Evolutionary conservation across 164 flowering plant species (phyloP).

Genomic region (Cinnamomum micranthum): DNA sequence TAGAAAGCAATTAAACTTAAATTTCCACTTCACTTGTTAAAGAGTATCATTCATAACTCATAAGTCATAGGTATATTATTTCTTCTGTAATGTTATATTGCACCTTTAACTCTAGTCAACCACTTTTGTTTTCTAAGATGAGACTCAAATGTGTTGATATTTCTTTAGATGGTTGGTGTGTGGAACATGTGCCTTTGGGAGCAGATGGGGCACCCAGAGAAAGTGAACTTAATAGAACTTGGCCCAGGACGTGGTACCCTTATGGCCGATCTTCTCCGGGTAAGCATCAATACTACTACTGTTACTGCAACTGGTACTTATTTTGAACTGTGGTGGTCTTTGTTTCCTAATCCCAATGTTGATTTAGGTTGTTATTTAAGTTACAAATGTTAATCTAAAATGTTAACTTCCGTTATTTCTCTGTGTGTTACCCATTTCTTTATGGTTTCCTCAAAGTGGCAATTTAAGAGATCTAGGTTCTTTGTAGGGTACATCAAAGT

Average conservation of each 20-base stretch:
- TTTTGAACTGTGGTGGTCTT: not conserved
- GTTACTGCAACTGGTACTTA: no score
- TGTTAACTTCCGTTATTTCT: not conserved
- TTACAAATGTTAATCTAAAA: not conserved
- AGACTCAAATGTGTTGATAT: not conserved
- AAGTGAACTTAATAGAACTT: conserved; percentile 79
- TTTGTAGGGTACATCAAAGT: conserved; percentile 78
- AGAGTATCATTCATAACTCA: not conserved
- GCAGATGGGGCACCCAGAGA: conserved; percentile 90
- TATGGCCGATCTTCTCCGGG: conserved; percentile 95
- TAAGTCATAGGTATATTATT: no score
- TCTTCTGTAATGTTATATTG: not conserved
- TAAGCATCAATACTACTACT: conserved; percentile 22
- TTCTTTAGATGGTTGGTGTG: conserved; percentile 77
- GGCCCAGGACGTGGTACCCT: conserved; percentile 99
- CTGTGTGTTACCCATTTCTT: not conserved
- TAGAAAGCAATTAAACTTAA: not conserved
- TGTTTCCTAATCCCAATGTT: not conserved
- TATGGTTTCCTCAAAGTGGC: not conserved
- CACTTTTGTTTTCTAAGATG: not conserved
- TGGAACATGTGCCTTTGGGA: conserved; percentile 98
- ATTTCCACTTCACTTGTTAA: not conserved
- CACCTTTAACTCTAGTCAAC: no score
- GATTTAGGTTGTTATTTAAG: not conserved
- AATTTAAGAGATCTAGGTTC: conserved; percentile 7